Evolutionary conservation across 2,329 filamentous ascomycete genomes (phyloP).

Genomic region (Ophiostoma ulmi): DNA sequence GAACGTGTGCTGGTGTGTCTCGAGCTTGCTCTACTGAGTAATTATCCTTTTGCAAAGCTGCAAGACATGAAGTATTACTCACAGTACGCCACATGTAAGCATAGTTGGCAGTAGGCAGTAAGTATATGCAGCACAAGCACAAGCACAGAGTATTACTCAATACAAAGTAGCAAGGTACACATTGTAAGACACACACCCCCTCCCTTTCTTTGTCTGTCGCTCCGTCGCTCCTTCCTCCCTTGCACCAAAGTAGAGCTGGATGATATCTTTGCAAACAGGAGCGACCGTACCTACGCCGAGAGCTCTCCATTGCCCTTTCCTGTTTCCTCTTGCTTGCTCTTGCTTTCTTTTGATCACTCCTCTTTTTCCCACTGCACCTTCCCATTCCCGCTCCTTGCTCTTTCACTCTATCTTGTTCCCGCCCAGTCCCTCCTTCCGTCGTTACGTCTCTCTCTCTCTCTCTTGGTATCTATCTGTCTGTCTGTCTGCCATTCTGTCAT

Average conservation of each 20-base stretch:
- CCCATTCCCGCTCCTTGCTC: neutral
- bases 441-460: neutral
- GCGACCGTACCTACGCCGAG: neutral
- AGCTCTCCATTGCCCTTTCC: neutral
- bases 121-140: no score
- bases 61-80: neutral
- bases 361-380: neutral
- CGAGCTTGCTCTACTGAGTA: neutral
- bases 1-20: neutral
- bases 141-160: no score
- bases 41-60: neutral
- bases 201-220: conserved; percentile 6
- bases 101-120: neutral
- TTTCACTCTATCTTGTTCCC: neutral
- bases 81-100: neutral
- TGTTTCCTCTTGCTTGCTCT: conserved; percentile 21
- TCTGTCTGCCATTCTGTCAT: no score
- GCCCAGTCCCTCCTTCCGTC: neutral
- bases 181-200: conserved; percentile 3
- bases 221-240: conserved; percentile 8
- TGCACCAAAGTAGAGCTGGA: conserved; percentile 15
- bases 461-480: neutral
- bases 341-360: neutral
- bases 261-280: neutral
- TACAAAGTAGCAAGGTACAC: neutral